Evolutionary conservation across 805 yeast genomes (phyloP), one percentile per base, ranked within the genome.

Genomic region (Ogataea neopini): DNA sequence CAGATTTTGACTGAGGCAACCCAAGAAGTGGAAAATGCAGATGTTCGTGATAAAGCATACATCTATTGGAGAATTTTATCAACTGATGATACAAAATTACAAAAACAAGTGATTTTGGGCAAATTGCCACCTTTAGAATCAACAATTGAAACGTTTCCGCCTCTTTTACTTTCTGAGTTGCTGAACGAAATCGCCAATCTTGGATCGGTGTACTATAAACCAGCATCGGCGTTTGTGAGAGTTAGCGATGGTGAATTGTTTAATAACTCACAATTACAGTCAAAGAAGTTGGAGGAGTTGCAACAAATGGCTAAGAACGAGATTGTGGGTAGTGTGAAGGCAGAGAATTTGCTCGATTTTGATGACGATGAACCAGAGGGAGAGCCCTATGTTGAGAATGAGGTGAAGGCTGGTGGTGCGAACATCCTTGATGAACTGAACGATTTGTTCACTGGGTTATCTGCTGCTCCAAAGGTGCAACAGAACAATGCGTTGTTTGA

Each of bases 191-290:
- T 92, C 47, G 83, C 95, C 2, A 85, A 94, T 7, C 75, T 94
- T 51, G 84, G 96, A 32, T 88, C 97, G 0, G 94, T 94, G 2
- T 88, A 88, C 61, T 95, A 86, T 67, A 86, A 85, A 61, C 96
- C 97, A 10, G 81, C 87, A 4, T 71, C 80, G 15, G 73, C 81
- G 28, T 85, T 86, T 59, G 71, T 82, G 47, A 63, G 51, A 43
- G 45, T 50, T 23, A 43, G 42, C 1, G 57, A 54, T 18, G 59
- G 53, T 6, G 50, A 53, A 2, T 46, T 57, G 20, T 49, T 58
- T 5, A 50, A 56, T n/a, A 53, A 57, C 15, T 54, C 65, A 8
- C 56, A 56, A 26, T 48, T 66, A 39, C 74, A 73, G 44, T 73
- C 74, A 35, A 79, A 79, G 48, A 83, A 82, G 46, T 73, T 91